phyloP scores from a whole-genome alignment of 768 basidiomycete species.

The Russula sp. region DNA sequence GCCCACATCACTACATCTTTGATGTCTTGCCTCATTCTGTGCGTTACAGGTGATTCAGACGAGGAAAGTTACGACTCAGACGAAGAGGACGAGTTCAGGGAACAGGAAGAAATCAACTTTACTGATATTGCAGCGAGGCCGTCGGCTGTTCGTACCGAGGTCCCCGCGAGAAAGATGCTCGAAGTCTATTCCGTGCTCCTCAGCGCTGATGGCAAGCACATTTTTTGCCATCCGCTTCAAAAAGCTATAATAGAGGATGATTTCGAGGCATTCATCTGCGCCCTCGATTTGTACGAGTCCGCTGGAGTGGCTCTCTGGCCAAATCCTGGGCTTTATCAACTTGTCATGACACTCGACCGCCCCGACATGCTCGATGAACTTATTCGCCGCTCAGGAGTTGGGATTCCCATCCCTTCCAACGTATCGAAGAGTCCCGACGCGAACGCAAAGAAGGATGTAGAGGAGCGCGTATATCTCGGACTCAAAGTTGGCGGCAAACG shows the following conservation, averaged over 20 bases:
- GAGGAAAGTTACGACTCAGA: conserved; percentile 32
- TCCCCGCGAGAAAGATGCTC: conserved; percentile 38
- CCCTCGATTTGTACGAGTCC: conserved; percentile 41
- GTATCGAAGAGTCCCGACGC: conserved; percentile 31
- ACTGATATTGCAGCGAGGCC: conserved; percentile 48
- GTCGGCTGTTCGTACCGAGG: conserved; percentile 38
- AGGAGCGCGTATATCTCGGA: conserved; percentile 43
- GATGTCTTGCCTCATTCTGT: neutral
- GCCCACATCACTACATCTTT: conserved; percentile 26
- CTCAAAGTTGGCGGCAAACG: conserved; percentile 62
- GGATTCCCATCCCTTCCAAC: conserved; percentile 23
- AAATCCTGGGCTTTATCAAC: conserved; percentile 11
- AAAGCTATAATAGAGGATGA: conserved; percentile 42
- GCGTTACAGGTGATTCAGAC: conserved; percentile 11
- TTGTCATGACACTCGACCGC: conserved; percentile 37
- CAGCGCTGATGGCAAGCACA: neutral
- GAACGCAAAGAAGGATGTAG: conserved; percentile 36
- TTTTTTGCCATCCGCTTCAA: conserved; percentile 27
- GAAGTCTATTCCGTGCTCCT: conserved; percentile 7
- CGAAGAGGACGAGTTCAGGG: conserved; percentile 31
- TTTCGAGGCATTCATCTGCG: conserved; percentile 45
- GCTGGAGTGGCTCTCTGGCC: conserved; percentile 28
- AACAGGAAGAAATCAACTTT: conserved; percentile 42
- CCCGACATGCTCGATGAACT: conserved; percentile 51
- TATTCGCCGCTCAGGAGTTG: conserved; percentile 46